Evolutionary conservation across 2,329 filamentous ascomycete genomes (phyloP).

Genomic region (Monilinia fructicola): DNA sequence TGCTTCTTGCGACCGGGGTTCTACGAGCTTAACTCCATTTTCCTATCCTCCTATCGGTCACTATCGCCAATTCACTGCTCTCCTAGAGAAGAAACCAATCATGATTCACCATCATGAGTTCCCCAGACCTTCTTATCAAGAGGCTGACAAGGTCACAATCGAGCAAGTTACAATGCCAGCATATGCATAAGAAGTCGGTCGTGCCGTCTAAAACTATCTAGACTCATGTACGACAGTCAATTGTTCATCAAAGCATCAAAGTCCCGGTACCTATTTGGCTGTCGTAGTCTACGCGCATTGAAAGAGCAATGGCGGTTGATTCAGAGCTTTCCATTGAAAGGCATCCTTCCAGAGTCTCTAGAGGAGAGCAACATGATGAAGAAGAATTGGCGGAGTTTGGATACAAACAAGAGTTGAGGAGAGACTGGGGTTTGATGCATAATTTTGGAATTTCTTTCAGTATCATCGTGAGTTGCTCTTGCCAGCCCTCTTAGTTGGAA

Average conservation of each 20-base stretch:
- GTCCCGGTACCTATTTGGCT: background rate
- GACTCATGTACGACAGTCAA: background rate
- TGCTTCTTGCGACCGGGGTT: background rate
- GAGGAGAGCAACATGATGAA: slow-evolving; percentile 45
- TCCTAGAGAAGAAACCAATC: slow-evolving; percentile 5
- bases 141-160: slow-evolving; percentile 20
- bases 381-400: slow-evolving; percentile 55
- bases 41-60: slow-evolving; percentile 4
- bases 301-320: slow-evolving; percentile 10
- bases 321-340: slow-evolving; percentile 25
- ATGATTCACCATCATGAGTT: background rate
- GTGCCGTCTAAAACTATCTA: background rate
- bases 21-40: background rate
- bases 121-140: slow-evolving; percentile 22
- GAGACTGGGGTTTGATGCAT: slow-evolving; percentile 58
- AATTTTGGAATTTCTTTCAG: slow-evolving; percentile 63
- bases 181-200: slow-evolving; percentile 19
- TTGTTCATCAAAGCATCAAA: background rate
- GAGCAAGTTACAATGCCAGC: background rate
- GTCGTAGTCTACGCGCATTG: background rate
- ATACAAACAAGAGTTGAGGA: slow-evolving; percentile 58
- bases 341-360: slow-evolving; percentile 22
- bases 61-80: slow-evolving; percentile 17
- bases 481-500: too few species aligned
- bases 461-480: slow-evolving; percentile 52